These are phyloP conservation scores for Termitomyces sp. DNA, from an alignment of 768 basidiomycete genomes.

Conservation along the genomic window DNA sequence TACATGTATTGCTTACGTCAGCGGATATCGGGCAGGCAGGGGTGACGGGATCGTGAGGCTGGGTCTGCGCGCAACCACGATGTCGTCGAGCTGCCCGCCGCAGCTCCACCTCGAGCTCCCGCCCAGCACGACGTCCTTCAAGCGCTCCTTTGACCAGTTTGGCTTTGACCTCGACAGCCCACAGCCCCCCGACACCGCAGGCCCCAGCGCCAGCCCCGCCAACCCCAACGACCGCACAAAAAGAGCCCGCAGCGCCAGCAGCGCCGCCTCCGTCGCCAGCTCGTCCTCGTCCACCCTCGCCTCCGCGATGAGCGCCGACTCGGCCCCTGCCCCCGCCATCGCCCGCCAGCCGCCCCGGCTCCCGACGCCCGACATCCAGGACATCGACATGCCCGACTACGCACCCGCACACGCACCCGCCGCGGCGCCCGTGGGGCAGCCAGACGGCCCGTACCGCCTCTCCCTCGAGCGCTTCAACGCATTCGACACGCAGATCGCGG, in stretches of 20 bases:
- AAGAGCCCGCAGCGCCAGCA: constrained; percentile 50
- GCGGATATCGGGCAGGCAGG: neutral
- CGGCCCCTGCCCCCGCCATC: constrained; percentile 2
- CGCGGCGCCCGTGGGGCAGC: constrained; percentile 4
- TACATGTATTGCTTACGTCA: constrained; percentile 11
- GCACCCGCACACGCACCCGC: no score
- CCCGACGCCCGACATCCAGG: constrained; percentile 41
- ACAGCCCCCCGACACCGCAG: constrained; percentile 13
- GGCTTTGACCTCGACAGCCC: constrained; percentile 53
- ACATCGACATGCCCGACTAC: constrained; percentile 48
- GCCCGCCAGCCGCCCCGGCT: constrained; percentile 27
- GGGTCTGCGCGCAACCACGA: constrained; percentile 20
- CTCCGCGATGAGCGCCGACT: constrained; percentile 14
- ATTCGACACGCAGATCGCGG: constrained; percentile 49
- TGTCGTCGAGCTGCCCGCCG: constrained; percentile 41
- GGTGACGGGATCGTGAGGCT: constrained; percentile 10
- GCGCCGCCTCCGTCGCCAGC: constrained; percentile 29
- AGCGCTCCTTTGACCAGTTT: constrained; percentile 55
- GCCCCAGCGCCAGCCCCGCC: no score
- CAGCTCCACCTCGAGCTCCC: constrained; percentile 50
- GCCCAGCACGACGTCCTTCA: constrained; percentile 48
- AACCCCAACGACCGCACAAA: constrained; percentile 45
- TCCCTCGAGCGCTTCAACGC: constrained; percentile 48
- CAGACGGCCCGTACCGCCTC: constrained; percentile 34
- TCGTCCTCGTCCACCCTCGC: constrained; percentile 31